Evolutionary conservation across 2,329 filamentous ascomycete species (phyloP), one percentile per base, ranked within the genome.

Genomic region (Ophiostoma piceae): DNA sequence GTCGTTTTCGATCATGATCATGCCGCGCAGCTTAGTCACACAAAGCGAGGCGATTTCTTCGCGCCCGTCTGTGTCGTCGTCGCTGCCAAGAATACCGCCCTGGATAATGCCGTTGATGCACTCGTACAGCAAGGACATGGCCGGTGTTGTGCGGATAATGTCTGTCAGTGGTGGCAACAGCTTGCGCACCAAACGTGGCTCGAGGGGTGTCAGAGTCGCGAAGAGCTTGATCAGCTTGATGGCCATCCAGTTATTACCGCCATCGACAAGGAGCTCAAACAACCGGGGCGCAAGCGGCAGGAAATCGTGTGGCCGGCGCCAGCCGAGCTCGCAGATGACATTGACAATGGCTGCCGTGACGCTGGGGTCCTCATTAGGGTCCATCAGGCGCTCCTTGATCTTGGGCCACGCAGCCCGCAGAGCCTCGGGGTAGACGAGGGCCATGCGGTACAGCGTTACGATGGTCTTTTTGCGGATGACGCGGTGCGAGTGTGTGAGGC

Each of bases 211-310:
- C 72, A 99, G 82, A 1, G 92, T 96, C 62, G 95, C 94, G 84
- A 99, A 99, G 91, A 99, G 85, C 80, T 99, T 99, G 78, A 99
- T 98, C 73, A 99, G 87, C 79, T 99, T 99, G 78, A 99, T 99
- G 71, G 94, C 94, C 94, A 99, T 98, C 95, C 95, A 99, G 79
- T 99, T 99, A 79, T 99, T 98, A 51, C 91, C 91, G 70, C 93
- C 90, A 72, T 96, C 91, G 14, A 97, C 94, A 35, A 99, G 82
- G 22, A 99, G 84, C 77, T 97, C 94, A 76, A 98, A 99, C 35
- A 99, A 80, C 71, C 95, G 86, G 9, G 95, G 95, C 0, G 95
- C 95, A 39, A 99, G 83, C 16, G 95, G 92, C 39, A 99, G 83
- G 75, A 98, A 98, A 79, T 99, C 95, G 74, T 94, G 90, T 3